Percentiles rank a stretch among this genome's conserved stretches.
These are phyloP conservation scores for Sextonia rubra DNA, from an alignment of 164 flowering plant genomes.

Conservation along the genomic window DNA sequence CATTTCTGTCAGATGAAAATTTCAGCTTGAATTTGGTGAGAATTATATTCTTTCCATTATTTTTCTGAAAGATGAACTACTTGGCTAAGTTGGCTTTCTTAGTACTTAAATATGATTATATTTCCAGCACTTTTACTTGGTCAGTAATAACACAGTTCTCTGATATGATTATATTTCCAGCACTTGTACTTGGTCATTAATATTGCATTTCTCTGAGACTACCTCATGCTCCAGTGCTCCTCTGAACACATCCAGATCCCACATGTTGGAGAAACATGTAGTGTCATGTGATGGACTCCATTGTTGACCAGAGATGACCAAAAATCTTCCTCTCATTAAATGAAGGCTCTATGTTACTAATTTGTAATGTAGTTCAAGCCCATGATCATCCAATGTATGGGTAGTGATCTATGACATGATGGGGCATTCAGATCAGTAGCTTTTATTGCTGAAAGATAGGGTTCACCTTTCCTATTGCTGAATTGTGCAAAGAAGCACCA, in stretches of 20 bases:
- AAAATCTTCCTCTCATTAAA: no score
- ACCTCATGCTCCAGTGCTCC: neutral
- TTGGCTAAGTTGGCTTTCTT: neutral
- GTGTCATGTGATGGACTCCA: neutral
- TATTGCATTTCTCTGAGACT: neutral
- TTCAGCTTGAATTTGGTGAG: slow-evolving; percentile 45
- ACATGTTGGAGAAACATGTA: neutral
- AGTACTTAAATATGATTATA: neutral
- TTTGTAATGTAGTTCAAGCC: neutral
- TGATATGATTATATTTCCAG: neutral
- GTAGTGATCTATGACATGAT: neutral
- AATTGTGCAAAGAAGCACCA: neutral
- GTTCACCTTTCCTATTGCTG: neutral
- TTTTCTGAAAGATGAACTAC: neutral
- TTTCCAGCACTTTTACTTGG: neutral
- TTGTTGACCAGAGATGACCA: neutral
- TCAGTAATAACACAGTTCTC: neutral
- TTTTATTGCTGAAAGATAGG: neutral
- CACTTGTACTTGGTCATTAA: neutral
- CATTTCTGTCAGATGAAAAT: slow-evolving; percentile 38
- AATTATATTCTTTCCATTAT: neutral
- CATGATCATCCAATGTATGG: neutral
- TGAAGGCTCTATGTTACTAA: neutral
- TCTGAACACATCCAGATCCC: neutral
- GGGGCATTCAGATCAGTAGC: neutral